These are phyloP conservation scores for Ceratocystis ficicola DNA, from an alignment of 2,329 filamentous ascomycete genomes.

Conservation along the genomic window DNA sequence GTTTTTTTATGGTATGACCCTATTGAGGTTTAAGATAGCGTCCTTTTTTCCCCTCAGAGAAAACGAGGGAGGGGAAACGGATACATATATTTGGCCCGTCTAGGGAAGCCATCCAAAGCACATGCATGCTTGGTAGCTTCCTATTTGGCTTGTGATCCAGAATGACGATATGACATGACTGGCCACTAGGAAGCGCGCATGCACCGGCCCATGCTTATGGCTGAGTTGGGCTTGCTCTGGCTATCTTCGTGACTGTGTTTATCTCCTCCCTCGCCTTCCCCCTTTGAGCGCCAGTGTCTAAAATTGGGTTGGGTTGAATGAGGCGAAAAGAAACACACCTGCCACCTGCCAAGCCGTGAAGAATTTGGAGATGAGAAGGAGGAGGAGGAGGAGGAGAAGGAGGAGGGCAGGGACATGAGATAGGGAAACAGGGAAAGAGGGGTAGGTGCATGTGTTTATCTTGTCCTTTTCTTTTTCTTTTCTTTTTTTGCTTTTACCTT, in stretches of 20 bases:
- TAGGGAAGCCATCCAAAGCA: neutral
- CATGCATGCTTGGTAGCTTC: neutral
- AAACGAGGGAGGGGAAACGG: neutral
- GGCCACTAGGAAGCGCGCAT: neutral
- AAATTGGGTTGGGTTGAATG: neutral
- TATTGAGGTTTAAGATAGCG: too few relatives aligned
- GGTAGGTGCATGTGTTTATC: neutral
- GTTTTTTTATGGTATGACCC: neutral
- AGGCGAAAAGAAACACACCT: constrained; percentile 5
- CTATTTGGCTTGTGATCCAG: neutral
- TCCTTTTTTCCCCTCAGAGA: neutral
- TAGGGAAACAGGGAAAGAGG: neutral
- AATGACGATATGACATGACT: neutral
- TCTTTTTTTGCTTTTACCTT: neutral
- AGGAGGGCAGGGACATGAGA: neutral
- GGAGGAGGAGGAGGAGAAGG: neutral
- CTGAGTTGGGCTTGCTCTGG: neutral
- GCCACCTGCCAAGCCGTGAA: constrained; percentile 9
- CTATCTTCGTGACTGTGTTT: neutral
- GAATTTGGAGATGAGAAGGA: neutral
- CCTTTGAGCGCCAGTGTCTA: neutral
- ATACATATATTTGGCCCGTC: neutral
- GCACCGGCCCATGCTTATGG: neutral
- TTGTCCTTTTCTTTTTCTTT: neutral
- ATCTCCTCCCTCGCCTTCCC: neutral